Evolutionary conservation across 1,284 basidiomycete genomes (phyloP).

Genomic region (Pseudozyma thailandica): DNA sequence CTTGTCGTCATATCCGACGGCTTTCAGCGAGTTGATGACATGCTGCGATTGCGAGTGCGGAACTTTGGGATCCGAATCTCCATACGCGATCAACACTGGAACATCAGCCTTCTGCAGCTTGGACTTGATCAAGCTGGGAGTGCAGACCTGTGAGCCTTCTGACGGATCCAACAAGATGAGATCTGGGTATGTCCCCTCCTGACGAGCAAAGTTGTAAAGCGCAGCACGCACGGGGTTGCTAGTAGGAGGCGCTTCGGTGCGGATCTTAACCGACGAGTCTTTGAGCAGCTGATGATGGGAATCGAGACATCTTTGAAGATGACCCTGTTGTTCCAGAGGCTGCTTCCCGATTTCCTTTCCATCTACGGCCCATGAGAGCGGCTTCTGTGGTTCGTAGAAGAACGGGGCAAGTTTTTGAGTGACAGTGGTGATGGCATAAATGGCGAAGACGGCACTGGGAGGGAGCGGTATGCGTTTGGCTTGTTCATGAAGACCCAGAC

Average conservation of each 20-base stretch:
- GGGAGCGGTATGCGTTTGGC: slow-evolving; percentile 20
- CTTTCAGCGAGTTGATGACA: slow-evolving; percentile 40
- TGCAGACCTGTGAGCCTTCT: slow-evolving; percentile 28
- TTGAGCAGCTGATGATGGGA: slow-evolving; percentile 18
- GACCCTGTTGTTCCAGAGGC: slow-evolving; percentile 26
- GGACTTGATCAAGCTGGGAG: slow-evolving; percentile 30
- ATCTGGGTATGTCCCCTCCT: slow-evolving; percentile 46
- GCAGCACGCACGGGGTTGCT: slow-evolving; percentile 39
- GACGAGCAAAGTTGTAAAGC: slow-evolving; percentile 53
- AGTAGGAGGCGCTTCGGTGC: slow-evolving; percentile 43
- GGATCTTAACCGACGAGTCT: slow-evolving; percentile 17
- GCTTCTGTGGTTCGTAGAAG: slow-evolving; percentile 47
- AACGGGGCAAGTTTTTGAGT: slow-evolving; percentile 28
- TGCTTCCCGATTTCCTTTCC: slow-evolving; percentile 28
- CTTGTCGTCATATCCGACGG: slow-evolving; percentile 22
- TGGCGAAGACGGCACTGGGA: slow-evolving; percentile 45
- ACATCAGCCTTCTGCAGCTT: slow-evolving; percentile 1
- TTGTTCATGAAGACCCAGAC: slow-evolving; percentile 32
- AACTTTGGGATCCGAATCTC: slow-evolving; percentile 47
- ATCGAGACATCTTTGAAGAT: slow-evolving; percentile 34
- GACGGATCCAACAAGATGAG: slow-evolving; percentile 28
- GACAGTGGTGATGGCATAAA: slow-evolving; percentile 57
- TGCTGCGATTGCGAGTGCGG: slow-evolving; percentile 48
- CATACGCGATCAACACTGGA: slow-evolving; percentile 47
- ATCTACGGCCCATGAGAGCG: slow-evolving; percentile 47